Evolutionary conservation across 2,329 filamentous ascomycete species (phyloP).

Genomic region (Colletotrichum higginsianum): DNA sequence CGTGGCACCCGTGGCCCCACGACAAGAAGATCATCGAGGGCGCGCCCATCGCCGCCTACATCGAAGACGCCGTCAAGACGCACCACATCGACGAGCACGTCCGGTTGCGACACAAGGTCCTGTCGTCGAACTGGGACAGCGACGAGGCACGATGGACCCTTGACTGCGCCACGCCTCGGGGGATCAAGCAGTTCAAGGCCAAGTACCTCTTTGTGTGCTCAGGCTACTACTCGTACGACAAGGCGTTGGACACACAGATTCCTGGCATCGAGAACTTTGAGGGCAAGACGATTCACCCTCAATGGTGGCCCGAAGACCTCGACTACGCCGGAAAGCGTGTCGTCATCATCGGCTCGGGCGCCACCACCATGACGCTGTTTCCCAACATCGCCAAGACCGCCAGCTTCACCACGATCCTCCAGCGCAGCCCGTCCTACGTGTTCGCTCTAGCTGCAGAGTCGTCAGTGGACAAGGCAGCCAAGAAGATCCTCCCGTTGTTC

Average conservation of each 20-base stretch:
- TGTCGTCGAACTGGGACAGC: conserved; percentile 67
- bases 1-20: conserved; percentile 80
- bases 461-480: conserved; percentile 54
- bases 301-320: conserved; percentile 82
- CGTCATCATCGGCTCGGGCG: conserved; percentile 82
- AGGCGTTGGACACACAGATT: conserved; percentile 72
- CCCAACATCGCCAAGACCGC: conserved; percentile 78
- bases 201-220: conserved; percentile 71
- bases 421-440: conserved; percentile 83
- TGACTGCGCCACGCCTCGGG: conserved; percentile 54
- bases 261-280: conserved; percentile 78
- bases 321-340: conserved; percentile 78
- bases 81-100: conserved; percentile 70
- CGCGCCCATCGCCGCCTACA: conserved; percentile 66
- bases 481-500: conserved; percentile 61
- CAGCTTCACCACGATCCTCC: conserved; percentile 81
- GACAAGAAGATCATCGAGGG: conserved; percentile 67
- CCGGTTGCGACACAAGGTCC: conserved; percentile 64
- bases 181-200: conserved; percentile 56
- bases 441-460: conserved; percentile 65
- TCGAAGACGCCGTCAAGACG: conserved; percentile 65
- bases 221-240: conserved; percentile 82
- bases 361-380: conserved; percentile 84
- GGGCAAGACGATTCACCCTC: conserved; percentile 76
- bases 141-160: conserved; percentile 70